phyloP scores from a whole-genome alignment of 1,139 yeast genomes.

The Zygosaccharomyces pseudobailii region DNA sequence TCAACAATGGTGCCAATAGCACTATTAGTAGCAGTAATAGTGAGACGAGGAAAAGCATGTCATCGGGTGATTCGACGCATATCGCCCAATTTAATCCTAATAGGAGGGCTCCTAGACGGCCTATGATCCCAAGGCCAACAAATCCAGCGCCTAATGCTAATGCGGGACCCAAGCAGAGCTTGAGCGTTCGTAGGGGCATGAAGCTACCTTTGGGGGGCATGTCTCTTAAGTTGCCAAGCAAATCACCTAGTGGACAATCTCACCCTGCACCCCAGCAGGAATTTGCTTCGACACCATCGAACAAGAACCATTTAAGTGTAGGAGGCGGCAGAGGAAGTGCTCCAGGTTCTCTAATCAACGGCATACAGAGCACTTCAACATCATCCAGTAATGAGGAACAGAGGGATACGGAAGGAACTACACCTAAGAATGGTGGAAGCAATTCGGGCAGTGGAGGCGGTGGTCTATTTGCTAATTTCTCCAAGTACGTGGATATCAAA shows the following conservation, averaged over 20 bases:
- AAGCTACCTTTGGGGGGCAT: constrained; percentile 34
- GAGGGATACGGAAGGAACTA: constrained; percentile 29
- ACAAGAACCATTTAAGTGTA: constrained; percentile 17
- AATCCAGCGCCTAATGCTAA: constrained; percentile 1
- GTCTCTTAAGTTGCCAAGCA: constrained; percentile 25
- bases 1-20: constrained; percentile 2
- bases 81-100: constrained; percentile 23
- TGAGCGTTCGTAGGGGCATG: constrained; percentile 35
- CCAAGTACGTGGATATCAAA: constrained; percentile 83
- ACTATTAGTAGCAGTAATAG: not conserved
- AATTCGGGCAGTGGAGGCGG: constrained; percentile 28
- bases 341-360: constrained; percentile 33
- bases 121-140: constrained; percentile 10
- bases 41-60: not conserved
- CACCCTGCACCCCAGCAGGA: constrained; percentile 23
- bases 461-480: constrained; percentile 66
- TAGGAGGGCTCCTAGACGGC: constrained; percentile 27
- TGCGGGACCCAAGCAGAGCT: constrained; percentile 25
- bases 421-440: constrained; percentile 16
- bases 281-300: constrained; percentile 30
- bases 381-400: constrained; percentile 28
- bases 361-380: constrained; percentile 31
- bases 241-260: constrained; percentile 10
- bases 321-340: constrained; percentile 25
- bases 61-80: constrained; percentile 6